Evolutionary conservation across 177 flowering plant genomes (phyloP), one percentile per base, ranked within the genome.

Genomic region (Vitis hybrid): DNA sequence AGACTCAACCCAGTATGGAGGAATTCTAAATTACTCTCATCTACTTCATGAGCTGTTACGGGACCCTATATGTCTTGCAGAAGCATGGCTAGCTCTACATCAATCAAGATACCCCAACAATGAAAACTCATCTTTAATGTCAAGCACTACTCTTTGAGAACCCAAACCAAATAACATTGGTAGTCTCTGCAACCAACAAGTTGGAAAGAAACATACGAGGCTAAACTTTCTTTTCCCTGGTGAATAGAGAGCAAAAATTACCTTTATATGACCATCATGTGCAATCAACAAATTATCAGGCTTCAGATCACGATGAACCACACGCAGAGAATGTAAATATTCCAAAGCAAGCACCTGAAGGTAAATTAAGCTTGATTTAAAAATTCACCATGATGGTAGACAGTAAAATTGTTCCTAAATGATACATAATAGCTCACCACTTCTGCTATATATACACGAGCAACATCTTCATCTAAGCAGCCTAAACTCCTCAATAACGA

Each of bases 231-330:
- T 17, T 17, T 3, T 58, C 45, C 45, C 45, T 39, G 48, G 26
- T 21, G 18, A 50, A 12, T 54, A 19, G 18, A 39, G 51, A 26
- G 11, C 23, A 11, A 72, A 15, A 70, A 32, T 63, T 75, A 91
- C 99, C 98, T 96, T 96, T 56, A 96, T 88, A 81, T 94, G 99
- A 64, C 99, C 99, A 87, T 96, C 99, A 85, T 96, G 99, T 26
- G 99, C 99, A 85, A 96, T 96, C 80, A 96, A 80, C 75, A 96
- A 79, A 87, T 96, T 96, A 79, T 96, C 99, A 59, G 98, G 98
- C 86, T 96, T 96, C 77, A 96, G 73, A 80, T 96, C 99, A 72
- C 99, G 99, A 83, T 96, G 99, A 80, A 96, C 97, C 74, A 96
- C 92, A 50, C 88, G 85, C 59, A 89, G 80, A 59, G 99, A 94